These are phyloP conservation scores for Waltergamsia citrina DNA, from an alignment of 2,329 filamentous ascomycete genomes.

Conservation along the genomic window DNA sequence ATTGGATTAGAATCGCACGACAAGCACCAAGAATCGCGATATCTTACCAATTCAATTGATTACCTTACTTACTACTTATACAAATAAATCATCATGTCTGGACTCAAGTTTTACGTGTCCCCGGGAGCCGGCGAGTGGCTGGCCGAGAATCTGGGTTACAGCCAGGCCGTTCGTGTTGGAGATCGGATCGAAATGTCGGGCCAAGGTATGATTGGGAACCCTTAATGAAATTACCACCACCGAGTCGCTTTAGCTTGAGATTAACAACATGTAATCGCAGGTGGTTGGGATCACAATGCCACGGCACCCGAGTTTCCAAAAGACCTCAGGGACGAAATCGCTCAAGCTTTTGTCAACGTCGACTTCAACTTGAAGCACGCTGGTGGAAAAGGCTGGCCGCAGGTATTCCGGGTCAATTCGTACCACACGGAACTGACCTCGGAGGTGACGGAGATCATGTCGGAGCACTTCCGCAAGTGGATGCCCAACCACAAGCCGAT, in stretches of 20 bases:
- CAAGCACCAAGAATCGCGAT: neutral
- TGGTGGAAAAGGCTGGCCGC: slow-evolving; percentile 45
- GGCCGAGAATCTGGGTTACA: slow-evolving; percentile 25
- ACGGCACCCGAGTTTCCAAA: slow-evolving; percentile 15
- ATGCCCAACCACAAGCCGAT: slow-evolving; percentile 42
- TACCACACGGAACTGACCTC: slow-evolving; percentile 27
- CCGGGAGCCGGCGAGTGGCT: slow-evolving; percentile 15
- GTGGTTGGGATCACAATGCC: slow-evolving; percentile 20
- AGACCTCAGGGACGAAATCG: slow-evolving; percentile 34
- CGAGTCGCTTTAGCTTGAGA: too few relatives aligned
- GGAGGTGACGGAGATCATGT: slow-evolving; percentile 29
- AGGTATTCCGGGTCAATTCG: slow-evolving; percentile 39
- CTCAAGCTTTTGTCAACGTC: slow-evolving; percentile 47
- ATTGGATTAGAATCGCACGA: neutral
- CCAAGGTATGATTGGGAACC: slow-evolving; percentile 33
- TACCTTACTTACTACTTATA: neutral
- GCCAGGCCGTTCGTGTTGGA: slow-evolving; percentile 37
- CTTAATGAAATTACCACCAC: neutral
- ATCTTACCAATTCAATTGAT: neutral
- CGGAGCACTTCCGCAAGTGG: slow-evolving; percentile 36
- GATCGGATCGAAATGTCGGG: slow-evolving; percentile 35
- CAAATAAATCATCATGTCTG: slow-evolving; percentile 14
- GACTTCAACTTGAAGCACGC: slow-evolving; percentile 39
- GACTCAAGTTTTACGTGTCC: slow-evolving; percentile 17
- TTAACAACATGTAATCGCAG: too few relatives aligned